phyloP scores from a whole-genome alignment of 768 basidiomycete species.

The Lentinula aciculospora region DNA sequence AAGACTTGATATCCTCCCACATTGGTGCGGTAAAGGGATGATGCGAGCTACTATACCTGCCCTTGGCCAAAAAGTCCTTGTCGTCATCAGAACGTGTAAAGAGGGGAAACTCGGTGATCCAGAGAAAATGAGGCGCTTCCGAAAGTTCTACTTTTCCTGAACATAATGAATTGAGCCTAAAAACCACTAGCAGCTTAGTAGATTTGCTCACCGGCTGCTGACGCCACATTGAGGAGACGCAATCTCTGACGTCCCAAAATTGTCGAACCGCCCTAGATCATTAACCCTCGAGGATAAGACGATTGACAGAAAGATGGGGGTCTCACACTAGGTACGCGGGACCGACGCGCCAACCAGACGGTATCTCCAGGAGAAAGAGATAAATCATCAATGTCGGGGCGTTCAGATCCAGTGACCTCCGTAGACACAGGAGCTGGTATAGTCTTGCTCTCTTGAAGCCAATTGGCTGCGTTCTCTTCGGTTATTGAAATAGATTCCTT shows the following conservation, averaged over 20 bases:
- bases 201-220: constrained; percentile 58
- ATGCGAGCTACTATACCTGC: constrained; percentile 89
- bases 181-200: too few relatives aligned
- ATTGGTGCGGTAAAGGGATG: constrained; percentile 97
- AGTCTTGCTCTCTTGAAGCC: constrained; percentile 36
- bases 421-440: constrained; percentile 16
- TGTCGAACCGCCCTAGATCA: constrained; percentile 77
- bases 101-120: constrained; percentile 94
- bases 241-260: constrained; percentile 68
- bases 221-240: constrained; percentile 61
- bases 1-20: constrained; percentile 76
- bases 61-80: constrained; percentile 80
- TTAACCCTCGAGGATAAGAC: background rate
- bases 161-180: constrained; percentile 8
- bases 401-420: constrained; percentile 17
- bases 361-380: constrained; percentile 45
- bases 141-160: constrained; percentile 55
- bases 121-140: constrained; percentile 73
- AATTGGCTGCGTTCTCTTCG: constrained; percentile 36
- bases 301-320: background rate
- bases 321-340: constrained; percentile 47
- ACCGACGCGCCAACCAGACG: constrained; percentile 52
- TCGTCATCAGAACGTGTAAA: constrained; percentile 84
- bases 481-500: constrained; percentile 50
- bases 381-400: constrained; percentile 33